Conservation (phyloP, 75 land plant genomes). For the Cryptomeria japonica region DNA sequence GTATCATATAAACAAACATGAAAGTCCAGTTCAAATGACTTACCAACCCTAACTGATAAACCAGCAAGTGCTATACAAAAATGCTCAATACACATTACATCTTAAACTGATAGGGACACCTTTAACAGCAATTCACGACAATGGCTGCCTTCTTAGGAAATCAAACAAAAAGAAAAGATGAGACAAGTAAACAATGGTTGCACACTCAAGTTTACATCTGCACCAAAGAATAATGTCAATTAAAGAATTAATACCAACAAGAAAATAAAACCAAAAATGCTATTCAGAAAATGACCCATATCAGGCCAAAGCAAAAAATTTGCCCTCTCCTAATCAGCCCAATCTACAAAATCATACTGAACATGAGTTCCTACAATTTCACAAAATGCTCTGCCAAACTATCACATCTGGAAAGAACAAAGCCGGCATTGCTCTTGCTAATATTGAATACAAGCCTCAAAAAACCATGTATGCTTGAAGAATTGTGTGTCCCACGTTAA, state of each 20-base stretch:
- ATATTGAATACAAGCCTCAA: conserved; percentile 9
- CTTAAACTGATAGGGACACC: neutral
- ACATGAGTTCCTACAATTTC: neutral
- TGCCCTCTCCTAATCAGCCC: conserved; percentile 11
- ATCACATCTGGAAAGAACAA: neutral
- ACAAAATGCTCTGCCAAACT: conserved; percentile 6
- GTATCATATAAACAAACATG: neutral
- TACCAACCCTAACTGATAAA: neutral
- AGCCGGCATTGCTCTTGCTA: neutral
- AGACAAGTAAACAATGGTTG: neutral
- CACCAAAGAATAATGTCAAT: conserved; percentile 15
- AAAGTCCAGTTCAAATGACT: neutral
- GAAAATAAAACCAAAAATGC: neutral
- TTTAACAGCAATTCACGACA: neutral
- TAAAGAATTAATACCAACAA: conserved; percentile 8
- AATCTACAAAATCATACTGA: conserved; percentile 14
- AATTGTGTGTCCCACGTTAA: neutral
- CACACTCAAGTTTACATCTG: conserved; percentile 3
- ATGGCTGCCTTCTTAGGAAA: neutral
- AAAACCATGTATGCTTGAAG: neutral
- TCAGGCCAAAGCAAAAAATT: neutral
- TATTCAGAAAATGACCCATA: conserved; percentile 9
- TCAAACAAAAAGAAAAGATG: neutral
- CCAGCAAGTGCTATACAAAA: neutral
- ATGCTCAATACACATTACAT: neutral